Conservation (phyloP, 306 rosid species). For the Malus orientalis region DNA sequence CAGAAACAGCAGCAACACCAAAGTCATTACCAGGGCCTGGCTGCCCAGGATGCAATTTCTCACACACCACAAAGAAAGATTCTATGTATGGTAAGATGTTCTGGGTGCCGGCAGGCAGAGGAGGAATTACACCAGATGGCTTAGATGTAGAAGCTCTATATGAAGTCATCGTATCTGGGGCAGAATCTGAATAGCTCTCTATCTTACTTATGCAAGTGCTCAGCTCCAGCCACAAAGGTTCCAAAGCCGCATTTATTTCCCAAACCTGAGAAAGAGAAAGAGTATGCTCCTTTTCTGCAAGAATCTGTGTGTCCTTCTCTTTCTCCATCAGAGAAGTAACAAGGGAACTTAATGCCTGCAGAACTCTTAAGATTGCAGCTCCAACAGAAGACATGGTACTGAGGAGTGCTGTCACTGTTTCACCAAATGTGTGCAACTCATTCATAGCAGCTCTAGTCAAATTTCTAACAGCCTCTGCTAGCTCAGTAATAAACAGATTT, state of each 20-base stretch:
- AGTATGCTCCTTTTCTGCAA: constrained; percentile 28
- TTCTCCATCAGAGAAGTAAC: constrained; percentile 51
- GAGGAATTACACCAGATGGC: constrained; percentile 63
- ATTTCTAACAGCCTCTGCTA: constrained; percentile 66
- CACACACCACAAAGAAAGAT: constrained; percentile 92
- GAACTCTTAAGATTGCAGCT: constrained; percentile 89
- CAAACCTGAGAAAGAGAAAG: constrained; percentile 58
- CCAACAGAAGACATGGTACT: constrained; percentile 82
- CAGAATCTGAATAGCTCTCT: constrained; percentile 70
- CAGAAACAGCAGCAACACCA: constrained; percentile 51
- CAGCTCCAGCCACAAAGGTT: constrained; percentile 88
- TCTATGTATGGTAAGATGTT: constrained; percentile 88
- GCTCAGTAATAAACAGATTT: constrained; percentile 72
- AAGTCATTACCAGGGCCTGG: constrained; percentile 59
- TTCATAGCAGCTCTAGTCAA: constrained; percentile 79
- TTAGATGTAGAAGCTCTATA: constrained; percentile 49
- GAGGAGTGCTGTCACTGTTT: constrained; percentile 72
- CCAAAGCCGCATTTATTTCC: constrained; percentile 78
- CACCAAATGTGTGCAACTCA: constrained; percentile 65
- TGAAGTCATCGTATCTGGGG: constrained; percentile 44
- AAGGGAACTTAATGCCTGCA: constrained; percentile 89
- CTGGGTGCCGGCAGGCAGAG: constrained; percentile 90
- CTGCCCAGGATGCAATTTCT: constrained; percentile 80
- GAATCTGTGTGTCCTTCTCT: constrained; percentile 43
- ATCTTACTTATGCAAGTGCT: constrained; percentile 90